Evolutionary conservation across 1,284 basidiomycete species (phyloP).

Genomic region (Pyrrhoderma lamaoense): DNA sequence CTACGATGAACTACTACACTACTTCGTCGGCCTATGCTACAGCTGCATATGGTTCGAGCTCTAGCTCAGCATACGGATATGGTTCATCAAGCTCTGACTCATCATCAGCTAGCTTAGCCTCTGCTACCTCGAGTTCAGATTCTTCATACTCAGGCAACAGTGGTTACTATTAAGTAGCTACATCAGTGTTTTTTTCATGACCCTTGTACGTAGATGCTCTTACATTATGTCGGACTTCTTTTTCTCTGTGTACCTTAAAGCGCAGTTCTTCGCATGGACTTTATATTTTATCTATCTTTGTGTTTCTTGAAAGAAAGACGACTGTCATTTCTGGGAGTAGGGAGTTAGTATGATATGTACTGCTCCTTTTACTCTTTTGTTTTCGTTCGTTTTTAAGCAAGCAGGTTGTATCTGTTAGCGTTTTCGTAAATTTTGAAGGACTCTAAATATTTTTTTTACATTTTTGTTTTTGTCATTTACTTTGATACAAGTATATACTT

Average conservation of each 20-base stretch:
- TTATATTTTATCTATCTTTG: neutral
- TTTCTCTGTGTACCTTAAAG: slow-evolving; percentile 10
- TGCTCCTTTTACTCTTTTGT: too few species aligned
- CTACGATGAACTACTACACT: slow-evolving; percentile 23
- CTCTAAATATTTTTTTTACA: too few species aligned
- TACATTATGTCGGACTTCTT: too few species aligned
- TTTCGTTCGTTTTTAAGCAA: too few species aligned
- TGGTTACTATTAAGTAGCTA: slow-evolving; percentile 9
- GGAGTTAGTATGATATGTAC: too few species aligned
- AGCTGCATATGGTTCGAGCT: slow-evolving; percentile 2
- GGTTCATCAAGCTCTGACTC: slow-evolving; percentile 3
- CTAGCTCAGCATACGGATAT: neutral
- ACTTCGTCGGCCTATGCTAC: slow-evolving; percentile 10
- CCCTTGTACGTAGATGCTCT: neutral
- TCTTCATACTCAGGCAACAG: slow-evolving; percentile 2
- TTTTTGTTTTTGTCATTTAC: too few species aligned
- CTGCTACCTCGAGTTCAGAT: slow-evolving; percentile 3
- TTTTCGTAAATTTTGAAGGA: too few species aligned
- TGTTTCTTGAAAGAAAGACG: too few species aligned
- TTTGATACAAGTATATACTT: too few species aligned
- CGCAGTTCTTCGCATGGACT: neutral
- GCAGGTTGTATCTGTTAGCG: too few species aligned
- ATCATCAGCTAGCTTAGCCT: slow-evolving; percentile 3
- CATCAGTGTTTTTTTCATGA: neutral
- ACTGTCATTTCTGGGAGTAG: too few species aligned